These are phyloP conservation scores for Crithidia expoeki DNA, from an alignment of 208 protist species.

Conservation along the genomic window DNA sequence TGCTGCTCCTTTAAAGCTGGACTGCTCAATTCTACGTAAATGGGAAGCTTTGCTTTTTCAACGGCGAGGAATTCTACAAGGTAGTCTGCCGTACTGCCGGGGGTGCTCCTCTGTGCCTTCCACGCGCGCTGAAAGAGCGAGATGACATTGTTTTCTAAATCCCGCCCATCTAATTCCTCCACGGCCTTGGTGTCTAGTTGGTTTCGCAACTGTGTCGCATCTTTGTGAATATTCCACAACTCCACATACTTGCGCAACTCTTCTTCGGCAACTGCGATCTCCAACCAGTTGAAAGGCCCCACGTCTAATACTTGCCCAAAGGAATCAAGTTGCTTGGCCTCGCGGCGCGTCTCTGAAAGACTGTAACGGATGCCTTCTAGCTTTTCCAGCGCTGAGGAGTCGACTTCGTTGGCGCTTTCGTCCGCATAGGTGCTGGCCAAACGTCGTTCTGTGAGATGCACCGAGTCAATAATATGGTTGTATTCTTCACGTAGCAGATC, in stretches of 20 bases:
- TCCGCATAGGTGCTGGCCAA: slow-evolving; percentile 42
- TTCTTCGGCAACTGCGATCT: slow-evolving; percentile 64
- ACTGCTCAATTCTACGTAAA: slow-evolving; percentile 86
- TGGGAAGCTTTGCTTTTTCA: slow-evolving; percentile 73
- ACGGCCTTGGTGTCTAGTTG: slow-evolving; percentile 44
- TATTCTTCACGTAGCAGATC: slow-evolving; percentile 43
- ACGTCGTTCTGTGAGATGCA: slow-evolving; percentile 38
- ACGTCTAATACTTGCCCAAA: slow-evolving; percentile 73
- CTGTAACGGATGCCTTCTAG: slow-evolving; percentile 44
- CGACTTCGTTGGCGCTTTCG: slow-evolving; percentile 48
- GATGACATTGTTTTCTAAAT: slow-evolving; percentile 68
- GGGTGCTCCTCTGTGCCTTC: slow-evolving; percentile 68
- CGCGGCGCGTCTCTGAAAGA: slow-evolving; percentile 33
- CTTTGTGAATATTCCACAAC: slow-evolving; percentile 66
- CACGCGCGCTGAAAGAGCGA: slow-evolving; percentile 66
- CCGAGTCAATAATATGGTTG: slow-evolving; percentile 24
- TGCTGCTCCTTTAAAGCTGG: slow-evolving; percentile 86
- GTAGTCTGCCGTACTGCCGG: slow-evolving; percentile 63
- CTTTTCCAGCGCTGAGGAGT: slow-evolving; percentile 47
- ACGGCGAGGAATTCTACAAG: slow-evolving; percentile 68
- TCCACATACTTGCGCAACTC: slow-evolving; percentile 76
- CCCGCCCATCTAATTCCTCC: slow-evolving; percentile 69
- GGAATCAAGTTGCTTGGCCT: slow-evolving; percentile 59
- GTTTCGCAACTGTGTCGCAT: slow-evolving; percentile 63
- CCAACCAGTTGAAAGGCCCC: slow-evolving; percentile 71